A percentile compares a stretch with the other conserved stretches of the same genome.
Evolutionary conservation across 2,329 filamentous ascomycete genomes (phyloP).

Genomic region (Verticillium dahliae): DNA sequence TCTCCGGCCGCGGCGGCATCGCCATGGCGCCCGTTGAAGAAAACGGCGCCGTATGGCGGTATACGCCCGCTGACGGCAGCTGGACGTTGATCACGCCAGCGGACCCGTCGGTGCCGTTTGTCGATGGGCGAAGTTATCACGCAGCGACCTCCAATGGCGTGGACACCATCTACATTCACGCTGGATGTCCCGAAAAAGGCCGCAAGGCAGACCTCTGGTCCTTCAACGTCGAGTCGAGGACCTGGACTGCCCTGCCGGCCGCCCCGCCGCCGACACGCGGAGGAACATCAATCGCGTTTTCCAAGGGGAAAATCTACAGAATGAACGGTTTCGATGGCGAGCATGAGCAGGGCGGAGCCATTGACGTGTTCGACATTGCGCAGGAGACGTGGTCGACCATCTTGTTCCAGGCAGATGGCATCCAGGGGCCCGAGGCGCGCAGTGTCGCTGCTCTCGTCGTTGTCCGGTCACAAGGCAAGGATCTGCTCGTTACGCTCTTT

Average conservation of each 20-base stretch:
- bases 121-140: constrained; percentile 51
- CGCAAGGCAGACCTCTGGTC: constrained; percentile 55
- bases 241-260: constrained; percentile 45
- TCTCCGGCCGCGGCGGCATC: constrained; percentile 55
- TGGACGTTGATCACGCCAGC: constrained; percentile 42
- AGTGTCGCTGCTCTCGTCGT: constrained; percentile 22
- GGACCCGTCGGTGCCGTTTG: constrained; percentile 27
- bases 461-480: constrained; percentile 12
- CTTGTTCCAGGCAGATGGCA: constrained; percentile 17
- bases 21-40: constrained; percentile 57
- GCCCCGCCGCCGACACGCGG: constrained; percentile 48
- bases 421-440: constrained; percentile 20
- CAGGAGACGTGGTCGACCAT: constrained; percentile 18
- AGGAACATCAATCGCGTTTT: constrained; percentile 40
- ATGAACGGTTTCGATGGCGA: constrained; percentile 61
- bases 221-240: constrained; percentile 37
- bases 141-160: constrained; percentile 27
- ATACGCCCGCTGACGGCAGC: constrained; percentile 25
- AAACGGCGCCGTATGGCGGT: constrained; percentile 49
- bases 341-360: constrained; percentile 47
- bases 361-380: constrained; percentile 39
- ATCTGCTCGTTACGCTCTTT: constrained; percentile 28
- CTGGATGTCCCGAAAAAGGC: constrained; percentile 52
- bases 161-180: constrained; percentile 50
- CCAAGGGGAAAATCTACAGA: constrained; percentile 39